Conservation (phyloP, 306 rosid genomes). For the Macrotyloma uniflorum region DNA sequence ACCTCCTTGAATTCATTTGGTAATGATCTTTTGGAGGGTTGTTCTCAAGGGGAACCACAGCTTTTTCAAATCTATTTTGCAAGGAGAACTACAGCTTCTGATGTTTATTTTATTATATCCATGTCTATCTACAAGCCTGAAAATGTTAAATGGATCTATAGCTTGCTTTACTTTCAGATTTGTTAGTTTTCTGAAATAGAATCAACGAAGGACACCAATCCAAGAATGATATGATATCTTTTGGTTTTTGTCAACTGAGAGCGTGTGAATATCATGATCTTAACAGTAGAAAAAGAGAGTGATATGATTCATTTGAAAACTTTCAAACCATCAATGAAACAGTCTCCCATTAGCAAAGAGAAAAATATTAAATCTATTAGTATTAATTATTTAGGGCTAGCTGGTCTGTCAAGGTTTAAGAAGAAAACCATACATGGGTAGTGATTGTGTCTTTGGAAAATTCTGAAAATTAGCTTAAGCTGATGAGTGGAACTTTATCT, state of each 20-base stretch:
- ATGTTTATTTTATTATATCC: neutral
- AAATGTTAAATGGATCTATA: conserved; percentile 2
- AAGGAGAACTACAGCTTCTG: conserved; percentile 18
- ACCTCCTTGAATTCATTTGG: neutral
- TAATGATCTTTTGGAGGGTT: conserved; percentile 5
- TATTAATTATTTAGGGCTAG: neutral
- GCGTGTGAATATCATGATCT: conserved; percentile 21
- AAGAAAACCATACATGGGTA: neutral
- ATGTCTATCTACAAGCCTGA: neutral
- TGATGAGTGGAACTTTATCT: conserved; percentile 49
- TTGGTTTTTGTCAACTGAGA: conserved; percentile 27
- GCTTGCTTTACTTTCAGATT: conserved; percentile 22
- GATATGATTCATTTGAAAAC: conserved; percentile 12
- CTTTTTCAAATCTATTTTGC: neutral
- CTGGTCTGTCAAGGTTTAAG: neutral
- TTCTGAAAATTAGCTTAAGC: conserved; percentile 19
- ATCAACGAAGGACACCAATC: neutral
- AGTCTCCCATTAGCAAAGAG: neutral
- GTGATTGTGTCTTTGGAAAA: conserved; percentile 36
- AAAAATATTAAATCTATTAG: neutral
- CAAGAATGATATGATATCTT: conserved; percentile 8
- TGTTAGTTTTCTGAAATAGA: neutral
- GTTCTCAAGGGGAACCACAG: conserved; percentile 6
- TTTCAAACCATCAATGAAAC: conserved; percentile 14
- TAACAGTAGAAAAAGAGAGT: neutral